Conservation (phyloP, 306 rosid genomes). For the Hippophae rhamnoides region DNA sequence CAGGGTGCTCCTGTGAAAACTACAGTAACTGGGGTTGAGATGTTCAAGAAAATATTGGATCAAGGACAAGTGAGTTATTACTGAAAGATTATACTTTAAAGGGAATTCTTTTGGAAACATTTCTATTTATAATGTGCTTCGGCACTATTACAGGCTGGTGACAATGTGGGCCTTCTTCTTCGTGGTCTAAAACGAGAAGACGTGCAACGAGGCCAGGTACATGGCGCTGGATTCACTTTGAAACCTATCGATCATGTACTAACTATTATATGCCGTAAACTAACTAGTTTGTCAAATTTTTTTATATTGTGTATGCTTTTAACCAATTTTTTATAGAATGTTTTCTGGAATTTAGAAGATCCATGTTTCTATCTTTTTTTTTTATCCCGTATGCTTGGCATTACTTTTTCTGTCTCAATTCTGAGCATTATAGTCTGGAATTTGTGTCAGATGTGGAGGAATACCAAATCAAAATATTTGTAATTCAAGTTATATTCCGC, state of each 20-base stretch:
- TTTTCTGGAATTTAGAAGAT: background rate
- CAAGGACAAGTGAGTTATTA: slow-evolving; percentile 55
- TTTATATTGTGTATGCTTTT: background rate
- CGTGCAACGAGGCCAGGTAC: slow-evolving; percentile 72
- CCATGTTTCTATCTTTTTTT: background rate
- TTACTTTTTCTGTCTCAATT: too few species aligned
- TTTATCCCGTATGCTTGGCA: too few species aligned
- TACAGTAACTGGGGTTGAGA: slow-evolving; percentile 78
- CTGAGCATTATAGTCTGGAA: too few species aligned
- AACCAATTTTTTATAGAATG: background rate
- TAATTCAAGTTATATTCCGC: too few species aligned
- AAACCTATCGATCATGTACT: slow-evolving; percentile 12
- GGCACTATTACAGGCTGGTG: slow-evolving; percentile 53
- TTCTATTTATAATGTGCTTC: background rate
- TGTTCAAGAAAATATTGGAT: slow-evolving; percentile 77
- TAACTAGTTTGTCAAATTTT: background rate
- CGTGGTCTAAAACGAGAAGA: slow-evolving; percentile 78
- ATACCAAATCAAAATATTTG: too few species aligned
- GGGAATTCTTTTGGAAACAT: too few species aligned
- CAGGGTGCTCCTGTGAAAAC: slow-evolving; percentile 66
- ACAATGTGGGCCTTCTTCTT: slow-evolving; percentile 76
- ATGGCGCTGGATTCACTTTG: background rate
- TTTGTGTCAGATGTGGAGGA: too few species aligned
- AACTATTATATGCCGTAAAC: background rate
- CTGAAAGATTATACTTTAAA: background rate